phyloP scores from a whole-genome alignment of 345 rosid genomes.

The Gossypium turneri region DNA sequence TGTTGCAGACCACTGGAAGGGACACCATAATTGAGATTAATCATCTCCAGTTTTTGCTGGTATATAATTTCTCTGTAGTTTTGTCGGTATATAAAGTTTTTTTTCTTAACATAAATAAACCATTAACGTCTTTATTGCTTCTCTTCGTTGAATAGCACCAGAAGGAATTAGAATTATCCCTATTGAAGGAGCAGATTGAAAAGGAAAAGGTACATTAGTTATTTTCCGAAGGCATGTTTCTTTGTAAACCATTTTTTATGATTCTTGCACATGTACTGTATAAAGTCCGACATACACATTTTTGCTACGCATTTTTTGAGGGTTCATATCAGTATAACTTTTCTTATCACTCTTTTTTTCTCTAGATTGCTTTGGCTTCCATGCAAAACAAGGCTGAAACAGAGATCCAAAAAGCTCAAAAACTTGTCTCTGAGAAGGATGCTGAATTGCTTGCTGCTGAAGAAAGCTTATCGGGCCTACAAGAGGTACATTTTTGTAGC shows the following conservation, averaged over 20 bases:
- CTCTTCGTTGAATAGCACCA: conserved; percentile 49
- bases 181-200: conserved; percentile 72
- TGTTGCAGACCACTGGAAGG: conserved; percentile 41
- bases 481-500: conserved; percentile 48
- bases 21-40: conserved; percentile 54
- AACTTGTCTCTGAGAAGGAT: conserved; percentile 64
- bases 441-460: conserved; percentile 73
- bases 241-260: conserved; percentile 5
- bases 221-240: background rate
- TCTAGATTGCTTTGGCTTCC: conserved; percentile 53
- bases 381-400: conserved; percentile 71
- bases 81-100: conserved; percentile 5
- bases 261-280: background rate
- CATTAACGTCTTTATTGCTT: conserved; percentile 8
- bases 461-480: conserved; percentile 73
- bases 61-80: conserved; percentile 31
- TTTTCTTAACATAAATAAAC: conserved; percentile 2
- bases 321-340: background rate
- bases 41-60: conserved; percentile 75
- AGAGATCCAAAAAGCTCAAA: conserved; percentile 69
- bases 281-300: background rate
- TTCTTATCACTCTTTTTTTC: background rate
- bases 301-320: background rate
- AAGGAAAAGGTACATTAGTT: conserved; percentile 65
- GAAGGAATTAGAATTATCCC: conserved; percentile 78